phyloP scores from a whole-genome alignment of 2,329 filamentous ascomycete genomes.

The Phialophora macrospora region DNA sequence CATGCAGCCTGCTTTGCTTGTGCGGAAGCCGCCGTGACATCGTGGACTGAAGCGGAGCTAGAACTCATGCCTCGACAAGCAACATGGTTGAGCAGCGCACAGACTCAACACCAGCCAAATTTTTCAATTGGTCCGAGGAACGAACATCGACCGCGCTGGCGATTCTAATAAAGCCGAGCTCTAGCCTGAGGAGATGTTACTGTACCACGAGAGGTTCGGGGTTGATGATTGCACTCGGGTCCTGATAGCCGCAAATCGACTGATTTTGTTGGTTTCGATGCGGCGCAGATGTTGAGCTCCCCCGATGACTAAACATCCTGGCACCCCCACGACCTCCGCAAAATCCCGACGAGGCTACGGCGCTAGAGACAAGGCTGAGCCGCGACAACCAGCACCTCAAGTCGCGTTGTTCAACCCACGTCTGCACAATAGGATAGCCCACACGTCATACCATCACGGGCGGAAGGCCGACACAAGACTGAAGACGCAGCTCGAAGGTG shows the following conservation, averaged over 20 bases:
- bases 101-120: background rate
- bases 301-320: slow-evolving; percentile 1
- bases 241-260: background rate
- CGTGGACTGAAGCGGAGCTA: slow-evolving; percentile 23
- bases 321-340: slow-evolving; percentile 3
- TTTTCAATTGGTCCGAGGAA: too few species aligned
- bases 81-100: slow-evolving; percentile 17
- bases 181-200: background rate
- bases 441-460: background rate
- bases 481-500: too few species aligned
- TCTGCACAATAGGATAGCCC: background rate
- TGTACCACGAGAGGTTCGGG: background rate
- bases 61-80: slow-evolving; percentile 31
- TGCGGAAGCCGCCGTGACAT: slow-evolving; percentile 23
- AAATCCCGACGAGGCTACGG: background rate
- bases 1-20: slow-evolving; percentile 49
- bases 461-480: background rate
- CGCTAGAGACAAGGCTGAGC: slow-evolving; percentile 7
- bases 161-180: background rate
- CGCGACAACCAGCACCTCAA: background rate
- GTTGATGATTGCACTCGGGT: background rate
- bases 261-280: background rate
- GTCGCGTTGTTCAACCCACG: background rate
- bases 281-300: background rate
- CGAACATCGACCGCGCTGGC: background rate